phyloP scores from a whole-genome alignment of 192 early-diverging fungal species.

The Linnemannia schmuckeri region DNA sequence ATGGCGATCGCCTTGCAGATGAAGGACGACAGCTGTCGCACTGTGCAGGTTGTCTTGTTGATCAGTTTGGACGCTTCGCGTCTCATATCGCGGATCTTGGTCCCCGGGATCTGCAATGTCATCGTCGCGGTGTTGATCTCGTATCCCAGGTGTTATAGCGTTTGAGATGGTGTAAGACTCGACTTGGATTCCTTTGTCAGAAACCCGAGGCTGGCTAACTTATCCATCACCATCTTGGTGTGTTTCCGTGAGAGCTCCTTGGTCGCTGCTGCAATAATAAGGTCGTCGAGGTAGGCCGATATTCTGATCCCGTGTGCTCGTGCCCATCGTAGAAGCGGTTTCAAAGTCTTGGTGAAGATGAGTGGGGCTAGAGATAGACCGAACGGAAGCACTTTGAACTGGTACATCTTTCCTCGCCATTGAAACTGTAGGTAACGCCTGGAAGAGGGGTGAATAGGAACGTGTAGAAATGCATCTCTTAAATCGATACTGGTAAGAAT shows the following conservation, averaged over 20 bases:
- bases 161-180: not conserved
- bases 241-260: not conserved
- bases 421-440: constrained; percentile 47
- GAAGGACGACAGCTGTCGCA: constrained; percentile 24
- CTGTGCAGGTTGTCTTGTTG: not conserved
- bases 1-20: constrained; percentile 18
- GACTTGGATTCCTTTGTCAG: constrained; percentile 23
- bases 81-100: constrained; percentile 15
- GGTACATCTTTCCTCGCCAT: constrained; percentile 27
- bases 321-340: constrained; percentile 36
- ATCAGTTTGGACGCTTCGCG: constrained; percentile 12
- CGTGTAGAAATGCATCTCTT: constrained; percentile 50
- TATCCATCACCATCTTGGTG: not conserved
- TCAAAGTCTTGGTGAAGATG: constrained; percentile 50
- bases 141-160: constrained; percentile 9
- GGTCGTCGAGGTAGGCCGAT: constrained; percentile 47
- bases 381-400: constrained; percentile 51
- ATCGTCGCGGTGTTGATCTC: constrained; percentile 5
- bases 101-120: constrained; percentile 4
- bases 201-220: constrained; percentile 24
- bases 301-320: constrained; percentile 24
- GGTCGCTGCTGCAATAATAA: constrained; percentile 5
- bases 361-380: constrained; percentile 34
- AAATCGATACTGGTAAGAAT: constrained; percentile 27
- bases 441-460: constrained; percentile 40